phyloP scores from a whole-genome alignment of 179 eudicot species.

The Actinidia arguta region DNA sequence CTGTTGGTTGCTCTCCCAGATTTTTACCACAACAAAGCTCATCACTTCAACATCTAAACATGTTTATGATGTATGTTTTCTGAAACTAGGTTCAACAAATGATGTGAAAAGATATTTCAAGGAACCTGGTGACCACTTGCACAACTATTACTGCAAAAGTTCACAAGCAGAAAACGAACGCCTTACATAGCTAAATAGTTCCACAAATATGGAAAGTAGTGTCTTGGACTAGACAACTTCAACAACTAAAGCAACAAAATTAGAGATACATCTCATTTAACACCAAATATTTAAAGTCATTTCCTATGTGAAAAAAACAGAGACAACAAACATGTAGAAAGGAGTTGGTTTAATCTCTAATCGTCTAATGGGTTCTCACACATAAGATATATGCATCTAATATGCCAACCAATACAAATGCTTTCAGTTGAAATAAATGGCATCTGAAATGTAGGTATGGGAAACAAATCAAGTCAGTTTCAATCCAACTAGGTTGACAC shows the following conservation, averaged over 20 bases:
- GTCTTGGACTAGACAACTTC: background rate
- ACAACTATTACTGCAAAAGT: too few species aligned
- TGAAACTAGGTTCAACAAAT: too few species aligned
- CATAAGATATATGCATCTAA: background rate
- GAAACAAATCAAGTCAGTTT: slow-evolving; percentile 2
- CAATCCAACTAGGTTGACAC: background rate
- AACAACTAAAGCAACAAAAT: slow-evolving; percentile 1
- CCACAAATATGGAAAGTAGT: background rate
- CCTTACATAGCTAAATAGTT: too few species aligned
- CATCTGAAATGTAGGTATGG: background rate
- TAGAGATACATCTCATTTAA: background rate
- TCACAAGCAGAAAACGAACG: too few species aligned
- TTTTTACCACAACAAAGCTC: too few species aligned
- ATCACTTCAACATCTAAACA: too few species aligned
- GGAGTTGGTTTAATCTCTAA: background rate
- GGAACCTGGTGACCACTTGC: too few species aligned
- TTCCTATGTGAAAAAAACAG: background rate
- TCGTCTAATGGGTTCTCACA: background rate
- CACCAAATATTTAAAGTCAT: background rate
- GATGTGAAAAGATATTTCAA: too few species aligned
- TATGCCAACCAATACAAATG: background rate
- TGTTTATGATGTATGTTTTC: too few species aligned
- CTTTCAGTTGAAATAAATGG: background rate
- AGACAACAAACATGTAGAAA: background rate
- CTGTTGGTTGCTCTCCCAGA: too few species aligned